A percentile compares a stretch with the other conserved stretches of the same genome.
Evolutionary conservation across 106 monocot species (phyloP).

Genomic region (Phalaenopsis equestris): DNA sequence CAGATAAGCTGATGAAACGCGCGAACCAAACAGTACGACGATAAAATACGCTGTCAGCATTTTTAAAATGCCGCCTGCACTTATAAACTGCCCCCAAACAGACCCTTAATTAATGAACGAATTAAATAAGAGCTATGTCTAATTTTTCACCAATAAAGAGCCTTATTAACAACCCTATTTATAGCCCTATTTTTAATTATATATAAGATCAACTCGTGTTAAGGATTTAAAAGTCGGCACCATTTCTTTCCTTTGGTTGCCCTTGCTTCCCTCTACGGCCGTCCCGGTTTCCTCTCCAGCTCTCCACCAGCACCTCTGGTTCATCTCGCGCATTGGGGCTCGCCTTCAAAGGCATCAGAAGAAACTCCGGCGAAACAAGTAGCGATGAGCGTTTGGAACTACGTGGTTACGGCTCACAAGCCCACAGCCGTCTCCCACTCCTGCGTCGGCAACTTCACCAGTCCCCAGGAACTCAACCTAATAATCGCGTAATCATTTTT

Average conservation of each 20-base stretch:
- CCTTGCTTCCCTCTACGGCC: not conserved
- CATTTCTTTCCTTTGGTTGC: not conserved
- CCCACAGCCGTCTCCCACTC: constrained; percentile 97
- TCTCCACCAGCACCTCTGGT: not conserved
- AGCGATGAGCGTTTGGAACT: constrained; percentile 95
- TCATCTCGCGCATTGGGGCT: not conserved
- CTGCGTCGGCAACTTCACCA: constrained; percentile 97
- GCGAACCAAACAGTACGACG: too few relatives aligned
- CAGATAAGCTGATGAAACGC: too few relatives aligned
- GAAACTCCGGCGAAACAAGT: not conserved
- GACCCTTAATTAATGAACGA: too few relatives aligned
- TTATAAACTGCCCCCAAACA: too few relatives aligned
- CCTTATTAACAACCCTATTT: too few relatives aligned
- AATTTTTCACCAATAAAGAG: too few relatives aligned
- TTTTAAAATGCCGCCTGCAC: too few relatives aligned
- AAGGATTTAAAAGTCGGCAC: too few relatives aligned
- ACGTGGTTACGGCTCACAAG: constrained; percentile 99
- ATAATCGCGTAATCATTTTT: constrained; percentile 61
- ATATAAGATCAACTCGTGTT: too few relatives aligned
- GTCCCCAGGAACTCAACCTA: constrained; percentile 93
- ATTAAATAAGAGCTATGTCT: too few relatives aligned
- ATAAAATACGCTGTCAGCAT: too few relatives aligned
- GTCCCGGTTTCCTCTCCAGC: not conserved
- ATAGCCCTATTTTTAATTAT: too few relatives aligned
- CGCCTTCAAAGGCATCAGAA: not conserved